These are phyloP conservation scores for Phytomonas francai DNA, from an alignment of 208 protist genomes.

Conservation along the genomic window DNA sequence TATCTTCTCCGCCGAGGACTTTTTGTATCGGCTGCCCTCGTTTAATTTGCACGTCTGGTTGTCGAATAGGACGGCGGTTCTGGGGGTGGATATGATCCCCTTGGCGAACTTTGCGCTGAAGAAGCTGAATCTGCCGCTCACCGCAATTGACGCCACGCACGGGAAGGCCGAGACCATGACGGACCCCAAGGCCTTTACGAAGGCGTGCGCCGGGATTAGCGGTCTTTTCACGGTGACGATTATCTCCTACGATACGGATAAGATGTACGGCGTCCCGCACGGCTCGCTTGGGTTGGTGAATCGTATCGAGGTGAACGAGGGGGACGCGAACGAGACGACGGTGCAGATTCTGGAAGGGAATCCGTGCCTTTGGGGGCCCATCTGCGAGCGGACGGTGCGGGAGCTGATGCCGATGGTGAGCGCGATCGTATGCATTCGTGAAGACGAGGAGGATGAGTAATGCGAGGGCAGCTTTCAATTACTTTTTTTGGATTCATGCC, in stretches of 20 bases:
- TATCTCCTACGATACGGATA: conserved; percentile 66
- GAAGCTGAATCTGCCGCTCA: conserved; percentile 57
- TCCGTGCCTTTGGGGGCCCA: conserved; percentile 56
- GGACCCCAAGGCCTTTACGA: conserved; percentile 25
- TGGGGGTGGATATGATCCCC: conserved; percentile 27
- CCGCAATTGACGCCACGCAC: conserved; percentile 31
- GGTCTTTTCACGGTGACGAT: conserved; percentile 66
- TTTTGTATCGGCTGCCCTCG: conserved; percentile 61
- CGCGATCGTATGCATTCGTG: conserved; percentile 49
- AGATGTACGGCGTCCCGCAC: conserved; percentile 69
- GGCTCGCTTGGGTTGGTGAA: conserved; percentile 72
- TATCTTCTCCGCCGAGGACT: conserved; percentile 81
- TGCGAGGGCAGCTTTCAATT: background rate
- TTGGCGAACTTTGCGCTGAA: conserved; percentile 61
- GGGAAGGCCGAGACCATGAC: conserved; percentile 9
- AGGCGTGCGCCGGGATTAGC: conserved; percentile 45
- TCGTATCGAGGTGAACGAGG: conserved; percentile 25
- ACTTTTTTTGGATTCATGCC: background rate
- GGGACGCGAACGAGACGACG: conserved; percentile 10
- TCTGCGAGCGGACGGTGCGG: conserved; percentile 38
- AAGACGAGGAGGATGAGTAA: conserved; percentile 19
- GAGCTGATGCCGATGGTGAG: conserved; percentile 41
- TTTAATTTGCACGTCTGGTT: conserved; percentile 71
- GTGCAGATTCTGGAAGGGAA: conserved; percentile 83
- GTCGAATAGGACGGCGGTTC: conserved; percentile 10